phyloP scores from a whole-genome alignment of 140 eudicot species.

The Bidens hawaiensis region DNA sequence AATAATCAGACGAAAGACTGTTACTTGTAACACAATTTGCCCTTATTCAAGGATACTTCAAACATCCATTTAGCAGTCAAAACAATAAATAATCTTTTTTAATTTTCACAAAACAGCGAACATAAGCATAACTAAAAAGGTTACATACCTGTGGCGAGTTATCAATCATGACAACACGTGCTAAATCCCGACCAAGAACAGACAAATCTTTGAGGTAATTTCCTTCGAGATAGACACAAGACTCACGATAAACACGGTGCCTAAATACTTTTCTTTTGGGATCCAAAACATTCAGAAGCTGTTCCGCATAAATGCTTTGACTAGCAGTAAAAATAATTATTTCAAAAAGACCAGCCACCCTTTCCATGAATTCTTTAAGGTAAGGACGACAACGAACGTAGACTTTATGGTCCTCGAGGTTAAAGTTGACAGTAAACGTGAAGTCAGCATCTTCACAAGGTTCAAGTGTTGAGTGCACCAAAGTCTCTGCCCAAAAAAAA shows the following conservation, averaged over 20 bases:
- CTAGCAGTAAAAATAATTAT: conserved; percentile 97
- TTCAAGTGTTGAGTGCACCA: conserved; percentile 95
- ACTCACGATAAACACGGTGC: conserved; percentile 94
- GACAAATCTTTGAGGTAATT: conserved; percentile 93
- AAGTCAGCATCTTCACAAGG: conserved; percentile 89
- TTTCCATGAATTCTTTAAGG: conserved; percentile 75
- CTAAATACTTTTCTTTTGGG: conserved; percentile 92
- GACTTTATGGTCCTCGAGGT: conserved; percentile 71
- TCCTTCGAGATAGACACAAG: conserved; percentile 83
- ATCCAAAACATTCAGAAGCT: conserved; percentile 86
- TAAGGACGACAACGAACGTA: conserved; percentile 94
- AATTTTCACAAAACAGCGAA: background rate
- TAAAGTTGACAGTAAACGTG: conserved; percentile 80
- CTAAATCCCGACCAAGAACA: conserved; percentile 94
- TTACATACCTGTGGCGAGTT: conserved; percentile 96
- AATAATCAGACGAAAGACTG: background rate
- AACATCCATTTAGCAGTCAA: background rate
- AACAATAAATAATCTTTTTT: background rate
- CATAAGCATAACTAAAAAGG: background rate
- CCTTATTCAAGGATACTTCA: background rate
- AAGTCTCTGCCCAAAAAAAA: conserved; percentile 68
- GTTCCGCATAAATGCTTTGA: conserved; percentile 97
- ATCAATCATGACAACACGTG: conserved; percentile 81
- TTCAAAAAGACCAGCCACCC: conserved; percentile 84
- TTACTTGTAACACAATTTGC: background rate